phyloP scores from a whole-genome alignment of 2,329 filamentous ascomycete species.

The Fusarium stilboides region DNA sequence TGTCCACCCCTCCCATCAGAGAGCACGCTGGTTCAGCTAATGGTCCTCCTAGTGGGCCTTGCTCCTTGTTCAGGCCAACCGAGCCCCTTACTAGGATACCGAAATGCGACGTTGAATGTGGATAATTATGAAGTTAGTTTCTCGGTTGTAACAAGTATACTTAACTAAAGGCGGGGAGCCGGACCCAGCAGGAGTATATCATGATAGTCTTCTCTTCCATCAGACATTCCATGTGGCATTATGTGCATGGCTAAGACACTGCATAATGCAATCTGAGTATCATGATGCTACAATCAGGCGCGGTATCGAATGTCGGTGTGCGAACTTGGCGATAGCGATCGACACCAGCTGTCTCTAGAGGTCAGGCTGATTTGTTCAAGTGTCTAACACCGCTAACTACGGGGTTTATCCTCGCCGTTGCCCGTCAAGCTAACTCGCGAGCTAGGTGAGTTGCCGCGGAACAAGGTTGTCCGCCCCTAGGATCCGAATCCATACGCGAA shows the following conservation, averaged over 20 bases:
- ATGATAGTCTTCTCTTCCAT: neutral
- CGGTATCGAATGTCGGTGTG: neutral
- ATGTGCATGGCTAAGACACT: neutral
- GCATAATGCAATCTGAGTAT: neutral
- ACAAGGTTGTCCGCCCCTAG: neutral
- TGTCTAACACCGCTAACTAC: neutral
- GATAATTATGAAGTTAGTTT: neutral
- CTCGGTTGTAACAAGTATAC: neutral
- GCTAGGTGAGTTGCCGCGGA: neutral
- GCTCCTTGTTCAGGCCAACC: neutral
- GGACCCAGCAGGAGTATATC: neutral
- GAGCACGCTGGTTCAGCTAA: neutral
- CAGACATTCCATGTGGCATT: neutral
- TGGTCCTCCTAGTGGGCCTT: neutral
- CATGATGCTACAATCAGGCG: neutral
- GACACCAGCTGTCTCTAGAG: neutral
- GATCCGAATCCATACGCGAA: neutral
- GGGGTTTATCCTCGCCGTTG: neutral
- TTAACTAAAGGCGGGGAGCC: neutral
- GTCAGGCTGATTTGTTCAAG: neutral
- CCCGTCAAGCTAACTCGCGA: too few species aligned
- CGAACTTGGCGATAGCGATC: neutral
- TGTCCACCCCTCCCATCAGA: fast-evolving
- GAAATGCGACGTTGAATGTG: neutral
- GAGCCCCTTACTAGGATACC: neutral